These are phyloP conservation scores for Fusarium pseudocircinatum DNA, from an alignment of 2,329 filamentous ascomycete species.

Conservation along the genomic window DNA sequence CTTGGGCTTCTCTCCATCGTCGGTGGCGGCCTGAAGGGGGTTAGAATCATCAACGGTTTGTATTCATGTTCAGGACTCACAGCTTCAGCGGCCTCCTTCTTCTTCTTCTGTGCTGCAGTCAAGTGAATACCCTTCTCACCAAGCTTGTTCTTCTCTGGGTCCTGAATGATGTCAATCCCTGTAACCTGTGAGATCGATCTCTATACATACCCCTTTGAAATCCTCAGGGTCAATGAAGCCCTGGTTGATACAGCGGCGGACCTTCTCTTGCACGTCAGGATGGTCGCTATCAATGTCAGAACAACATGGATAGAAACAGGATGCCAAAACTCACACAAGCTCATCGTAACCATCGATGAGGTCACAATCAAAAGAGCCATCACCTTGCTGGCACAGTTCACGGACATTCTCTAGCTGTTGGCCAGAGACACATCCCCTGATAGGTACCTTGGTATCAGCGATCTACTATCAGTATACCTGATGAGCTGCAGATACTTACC, in stretches of 20 bases:
- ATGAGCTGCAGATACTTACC: constrained; percentile 63
- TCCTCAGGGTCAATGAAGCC: constrained; percentile 87
- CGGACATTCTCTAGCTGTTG: constrained; percentile 74
- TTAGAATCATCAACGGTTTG: constrained; percentile 11
- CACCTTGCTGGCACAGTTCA: constrained; percentile 59
- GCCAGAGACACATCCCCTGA: constrained; percentile 89
- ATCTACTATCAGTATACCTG: neutral
- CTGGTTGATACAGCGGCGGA: constrained; percentile 75
- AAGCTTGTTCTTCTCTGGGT: constrained; percentile 76
- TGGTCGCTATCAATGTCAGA: constrained; percentile 51
- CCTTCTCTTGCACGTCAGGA: constrained; percentile 75
- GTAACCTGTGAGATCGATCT: neutral
- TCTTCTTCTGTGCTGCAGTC: constrained; percentile 49
- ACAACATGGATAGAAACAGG: neutral
- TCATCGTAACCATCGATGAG: constrained; percentile 85
- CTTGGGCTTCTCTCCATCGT: constrained; percentile 43
- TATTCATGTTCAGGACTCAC: constrained; percentile 19
- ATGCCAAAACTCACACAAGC: constrained; percentile 58
- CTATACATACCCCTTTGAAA: constrained; percentile 80
- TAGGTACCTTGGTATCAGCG: neutral
- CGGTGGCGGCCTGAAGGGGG: constrained; percentile 39
- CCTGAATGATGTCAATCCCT: constrained; percentile 58
- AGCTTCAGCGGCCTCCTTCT: constrained; percentile 46
- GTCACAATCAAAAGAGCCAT: constrained; percentile 67
- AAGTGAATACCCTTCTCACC: constrained; percentile 72